A percentile compares a stretch with the other conserved stretches of the same genome.
These are phyloP conservation scores for Candida peoriensis DNA, from an alignment of 805 yeast genomes.

Conservation along the genomic window DNA sequence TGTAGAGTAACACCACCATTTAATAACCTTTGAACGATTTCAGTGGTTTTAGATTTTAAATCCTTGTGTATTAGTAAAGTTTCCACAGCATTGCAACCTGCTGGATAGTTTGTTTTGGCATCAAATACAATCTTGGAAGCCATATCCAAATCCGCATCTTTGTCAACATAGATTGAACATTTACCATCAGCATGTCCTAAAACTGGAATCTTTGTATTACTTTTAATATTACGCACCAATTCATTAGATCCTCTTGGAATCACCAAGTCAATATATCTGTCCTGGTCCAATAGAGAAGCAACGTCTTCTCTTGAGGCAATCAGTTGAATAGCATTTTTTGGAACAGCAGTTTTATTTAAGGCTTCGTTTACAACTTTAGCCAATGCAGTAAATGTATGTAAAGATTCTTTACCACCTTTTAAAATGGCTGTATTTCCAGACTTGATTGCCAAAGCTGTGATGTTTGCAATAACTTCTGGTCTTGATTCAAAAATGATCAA, in stretches of 20 bases:
- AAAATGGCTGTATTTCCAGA: slow-evolving; percentile 96
- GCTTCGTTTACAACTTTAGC: slow-evolving; percentile 63
- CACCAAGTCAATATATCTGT: slow-evolving; percentile 86
- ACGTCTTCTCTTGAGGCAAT: slow-evolving; percentile 90
- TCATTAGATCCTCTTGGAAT: slow-evolving; percentile 98
- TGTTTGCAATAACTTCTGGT: slow-evolving; percentile 98
- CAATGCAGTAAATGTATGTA: slow-evolving; percentile 78
- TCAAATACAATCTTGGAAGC: slow-evolving; percentile 76
- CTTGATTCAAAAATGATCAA: slow-evolving; percentile 92
- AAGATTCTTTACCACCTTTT: slow-evolving; percentile 95
- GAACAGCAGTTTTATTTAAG: slow-evolving; percentile 61
- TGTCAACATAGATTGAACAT: slow-evolving; percentile 82
- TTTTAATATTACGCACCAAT: slow-evolving; percentile 80
- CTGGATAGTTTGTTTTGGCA: slow-evolving; percentile 93
- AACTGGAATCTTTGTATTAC: slow-evolving; percentile 90
- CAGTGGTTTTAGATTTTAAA: slow-evolving; percentile 30
- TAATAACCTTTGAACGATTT: slow-evolving; percentile 40
- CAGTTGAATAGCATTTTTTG: slow-evolving; percentile 76
- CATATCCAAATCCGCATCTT: slow-evolving; percentile 69
- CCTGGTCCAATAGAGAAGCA: slow-evolving; percentile 76
- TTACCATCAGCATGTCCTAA: slow-evolving; percentile 99
- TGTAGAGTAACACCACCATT: slow-evolving; percentile 72
- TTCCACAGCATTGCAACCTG: slow-evolving; percentile 98
- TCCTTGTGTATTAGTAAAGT: slow-evolving; percentile 62
- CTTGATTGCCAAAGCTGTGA: slow-evolving; percentile 90